A percentile compares a stretch with the other conserved stretches of the same genome.
Evolutionary conservation across 2,329 filamentous ascomycete genomes (phyloP).

Genomic region (Rutstroemia sp.): DNA sequence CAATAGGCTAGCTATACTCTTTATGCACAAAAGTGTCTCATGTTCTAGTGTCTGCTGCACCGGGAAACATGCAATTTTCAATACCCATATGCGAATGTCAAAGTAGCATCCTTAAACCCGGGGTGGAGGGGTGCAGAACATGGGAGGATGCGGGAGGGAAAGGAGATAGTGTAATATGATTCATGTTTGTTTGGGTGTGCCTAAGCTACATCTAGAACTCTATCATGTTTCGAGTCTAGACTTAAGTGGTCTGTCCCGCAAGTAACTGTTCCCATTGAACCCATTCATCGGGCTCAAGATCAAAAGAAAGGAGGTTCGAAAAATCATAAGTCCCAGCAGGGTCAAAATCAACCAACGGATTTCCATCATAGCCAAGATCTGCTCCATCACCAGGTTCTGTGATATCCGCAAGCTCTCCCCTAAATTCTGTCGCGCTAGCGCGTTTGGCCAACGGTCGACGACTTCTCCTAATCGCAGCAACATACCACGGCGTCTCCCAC

Average conservation of each 20-base stretch:
- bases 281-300: conserved; percentile 27
- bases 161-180: too few species aligned
- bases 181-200: neutral
- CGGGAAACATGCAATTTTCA: too few species aligned
- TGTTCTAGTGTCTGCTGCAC: too few species aligned
- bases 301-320: conserved; percentile 22
- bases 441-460: neutral
- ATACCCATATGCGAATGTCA: too few species aligned
- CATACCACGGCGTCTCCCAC: neutral
- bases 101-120: too few species aligned
- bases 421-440: neutral
- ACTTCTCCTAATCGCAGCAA: neutral
- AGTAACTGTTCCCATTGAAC: conserved; percentile 27
- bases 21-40: too few species aligned
- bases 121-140: too few species aligned
- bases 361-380: too few species aligned
- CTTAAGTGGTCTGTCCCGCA: conserved; percentile 11
- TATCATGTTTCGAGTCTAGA: too few species aligned
- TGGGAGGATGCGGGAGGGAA: too few species aligned
- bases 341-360: neutral
- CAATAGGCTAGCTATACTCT: too few species aligned
- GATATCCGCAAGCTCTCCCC: neutral
- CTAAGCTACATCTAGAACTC: neutral
- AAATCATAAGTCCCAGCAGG: conserved; percentile 14
- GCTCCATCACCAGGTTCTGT: too few species aligned